These are phyloP conservation scores for Phytophthora brassicae DNA, from an alignment of 352 stramenopile species.

Conservation along the genomic window DNA sequence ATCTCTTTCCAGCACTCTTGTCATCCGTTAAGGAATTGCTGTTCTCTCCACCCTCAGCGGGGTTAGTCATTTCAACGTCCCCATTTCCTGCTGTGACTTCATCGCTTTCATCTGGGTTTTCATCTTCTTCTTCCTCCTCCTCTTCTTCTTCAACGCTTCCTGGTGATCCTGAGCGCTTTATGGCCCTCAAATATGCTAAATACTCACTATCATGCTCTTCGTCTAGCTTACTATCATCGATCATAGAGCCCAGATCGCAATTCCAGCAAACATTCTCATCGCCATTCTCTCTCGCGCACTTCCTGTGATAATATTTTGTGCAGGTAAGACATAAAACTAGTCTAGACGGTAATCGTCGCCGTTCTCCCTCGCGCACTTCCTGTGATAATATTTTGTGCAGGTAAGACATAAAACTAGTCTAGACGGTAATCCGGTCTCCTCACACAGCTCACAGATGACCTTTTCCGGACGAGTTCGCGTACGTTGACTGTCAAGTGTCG, in stretches of 20 bases:
- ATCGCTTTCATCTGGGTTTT: constrained; percentile 3
- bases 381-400: constrained; percentile 75
- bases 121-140: neutral
- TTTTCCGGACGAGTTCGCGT: constrained; percentile 41
- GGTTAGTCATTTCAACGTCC: constrained; percentile 11
- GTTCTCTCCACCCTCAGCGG: constrained; percentile 11
- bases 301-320: constrained; percentile 71
- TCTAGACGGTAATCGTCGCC: constrained; percentile 65
- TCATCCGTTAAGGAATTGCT: constrained; percentile 16
- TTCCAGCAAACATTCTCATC: constrained; percentile 76
- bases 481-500: constrained; percentile 23
- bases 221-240: constrained; percentile 76
- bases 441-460: constrained; percentile 57
- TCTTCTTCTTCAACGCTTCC: constrained; percentile 14
- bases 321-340: constrained; percentile 52
- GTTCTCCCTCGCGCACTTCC: constrained; percentile 66
- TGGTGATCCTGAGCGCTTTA: constrained; percentile 33
- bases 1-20: constrained; percentile 46
- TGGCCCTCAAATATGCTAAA: constrained; percentile 47
- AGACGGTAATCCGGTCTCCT: constrained; percentile 41
- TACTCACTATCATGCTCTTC: constrained; percentile 45
- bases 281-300: constrained; percentile 69
- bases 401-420: constrained; percentile 44
- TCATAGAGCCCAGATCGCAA: constrained; percentile 71
- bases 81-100: constrained; percentile 13